Evolutionary conservation across 306 rosid genomes (phyloP).

Genomic region (Alnus rubra): DNA sequence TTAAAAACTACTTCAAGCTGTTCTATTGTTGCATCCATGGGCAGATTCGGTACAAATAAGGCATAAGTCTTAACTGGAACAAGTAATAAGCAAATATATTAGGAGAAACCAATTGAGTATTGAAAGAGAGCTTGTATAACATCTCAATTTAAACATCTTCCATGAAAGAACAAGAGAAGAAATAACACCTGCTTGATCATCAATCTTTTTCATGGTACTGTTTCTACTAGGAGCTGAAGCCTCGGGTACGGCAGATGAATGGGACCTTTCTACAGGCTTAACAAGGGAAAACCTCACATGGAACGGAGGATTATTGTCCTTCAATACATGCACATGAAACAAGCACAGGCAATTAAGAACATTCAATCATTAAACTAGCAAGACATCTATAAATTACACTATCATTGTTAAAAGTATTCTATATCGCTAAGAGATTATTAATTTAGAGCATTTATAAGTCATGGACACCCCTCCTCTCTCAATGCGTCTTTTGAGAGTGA

Average conservation of each 20-base stretch:
- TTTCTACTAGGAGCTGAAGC: conserved; percentile 35
- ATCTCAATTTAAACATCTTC: no score
- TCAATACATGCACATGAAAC: conserved; percentile 66
- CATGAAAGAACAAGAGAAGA: no score
- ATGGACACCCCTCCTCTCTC: no score
- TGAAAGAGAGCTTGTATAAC: no score
- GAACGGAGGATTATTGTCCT: conserved; percentile 63
- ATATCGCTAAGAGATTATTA: no score
- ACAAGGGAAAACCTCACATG: conserved; percentile 52
- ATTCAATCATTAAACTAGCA: background rate
- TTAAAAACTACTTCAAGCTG: conserved; percentile 64
- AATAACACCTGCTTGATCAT: conserved; percentile 50
- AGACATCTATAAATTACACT: conserved; percentile 22
- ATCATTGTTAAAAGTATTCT: no score
- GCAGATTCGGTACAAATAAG: conserved; percentile 80
- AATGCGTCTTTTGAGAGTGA: no score
- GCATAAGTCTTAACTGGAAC: conserved; percentile 51
- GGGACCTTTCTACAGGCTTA: conserved; percentile 46
- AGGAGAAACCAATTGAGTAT: no score
- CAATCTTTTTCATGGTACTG: conserved; percentile 45
- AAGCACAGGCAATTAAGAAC: background rate
- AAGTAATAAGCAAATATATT: no score
- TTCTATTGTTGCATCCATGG: conserved; percentile 76
- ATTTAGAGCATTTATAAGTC: no score
- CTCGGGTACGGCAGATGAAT: conserved; percentile 34